phyloP scores from a whole-genome alignment of 2,329 filamentous ascomycete genomes.

The Lithohypha guttulata region DNA sequence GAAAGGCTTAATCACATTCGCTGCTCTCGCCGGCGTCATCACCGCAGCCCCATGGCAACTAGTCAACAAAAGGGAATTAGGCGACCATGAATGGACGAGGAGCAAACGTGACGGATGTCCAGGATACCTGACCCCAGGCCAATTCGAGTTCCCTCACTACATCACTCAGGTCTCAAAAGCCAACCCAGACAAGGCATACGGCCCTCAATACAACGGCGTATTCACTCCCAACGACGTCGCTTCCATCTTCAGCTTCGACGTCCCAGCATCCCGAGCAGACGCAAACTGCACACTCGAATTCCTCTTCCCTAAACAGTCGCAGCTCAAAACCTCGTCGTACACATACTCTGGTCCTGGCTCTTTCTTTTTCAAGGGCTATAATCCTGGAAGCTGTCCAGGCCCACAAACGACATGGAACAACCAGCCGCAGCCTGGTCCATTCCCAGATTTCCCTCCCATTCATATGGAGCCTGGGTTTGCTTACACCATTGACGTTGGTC shows the following conservation, averaged over 20 bases:
- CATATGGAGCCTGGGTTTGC: conserved; percentile 44
- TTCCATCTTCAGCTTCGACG: conserved; percentile 60
- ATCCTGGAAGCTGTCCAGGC: conserved; percentile 38
- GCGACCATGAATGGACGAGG: conserved; percentile 25
- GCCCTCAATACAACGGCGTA: conserved; percentile 46
- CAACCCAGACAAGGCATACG: conserved; percentile 41
- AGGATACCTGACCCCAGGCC: conserved; percentile 32
- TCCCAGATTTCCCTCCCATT: conserved; percentile 31
- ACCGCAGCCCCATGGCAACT: conserved; percentile 34
- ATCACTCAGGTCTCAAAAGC: conserved; percentile 50
- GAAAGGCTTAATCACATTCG: conserved; percentile 30
- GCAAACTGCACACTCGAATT: conserved; percentile 55
- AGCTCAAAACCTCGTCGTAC: conserved; percentile 51
- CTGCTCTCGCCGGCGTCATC: conserved; percentile 31
- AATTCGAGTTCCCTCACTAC: conserved; percentile 50
- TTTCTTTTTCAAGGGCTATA: conserved; percentile 40
- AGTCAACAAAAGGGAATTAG: conserved; percentile 31
- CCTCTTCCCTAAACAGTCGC: conserved; percentile 47
- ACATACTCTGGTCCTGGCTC: conserved; percentile 44
- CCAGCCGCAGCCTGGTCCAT: conserved; percentile 35
- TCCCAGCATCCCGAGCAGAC: conserved; percentile 43
- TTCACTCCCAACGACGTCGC: conserved; percentile 42
- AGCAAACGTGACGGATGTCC: conserved; percentile 29
- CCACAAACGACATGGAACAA: conserved; percentile 44
- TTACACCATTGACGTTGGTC: conserved; percentile 35